Evolutionary conservation across 192 early-diverging fungal species (phyloP), one percentile per base, ranked within the genome.

Genomic region (Backusella liffmaniae): DNA sequence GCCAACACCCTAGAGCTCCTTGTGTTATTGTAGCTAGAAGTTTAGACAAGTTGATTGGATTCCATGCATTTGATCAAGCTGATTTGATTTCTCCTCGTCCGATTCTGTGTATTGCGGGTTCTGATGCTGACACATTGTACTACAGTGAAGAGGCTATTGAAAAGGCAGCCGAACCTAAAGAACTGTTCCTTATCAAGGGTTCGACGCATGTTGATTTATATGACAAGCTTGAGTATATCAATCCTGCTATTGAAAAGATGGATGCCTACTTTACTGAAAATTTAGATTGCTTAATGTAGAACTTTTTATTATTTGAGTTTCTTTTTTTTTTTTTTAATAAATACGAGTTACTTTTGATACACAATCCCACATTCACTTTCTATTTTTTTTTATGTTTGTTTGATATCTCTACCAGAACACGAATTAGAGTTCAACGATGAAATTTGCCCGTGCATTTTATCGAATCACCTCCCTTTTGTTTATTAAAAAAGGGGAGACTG

Each of bases 141-240:
- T 76, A 49, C 29, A 80, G 79, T 36, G 13, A 76, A 36, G 42
- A 72, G 18, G 79, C 66, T 0, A 73, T 56, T 10, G 18, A 41
- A 3, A 26, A 41, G 62, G 75, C 75, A 1, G 67, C 36, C 2
- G 79, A 80, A 30, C 75, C 75, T 69, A 80, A 80, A 37, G 79
- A 80, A 30, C 32, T 80, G 4, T 76, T 68, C 32, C 23, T 76
- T 30, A 44, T 80, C 18, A 70, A 80, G 2, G 79, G 75, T 29
- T 26, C 75, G 9, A 76, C 79, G 9, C 79, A 80, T 44, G 68
- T 80, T 34, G 79, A 76, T 18, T 46, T 80, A 12, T 80, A 80
- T 41, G 79, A 80, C 51, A 49, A 42, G 21, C 41, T 46, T 35
- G 70, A 68, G 16, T 68, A 68, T 68, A 39, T 68, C 18, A 39